Conservation (phyloP, 192 early-diverging fungal species). For the Phycomyces blakesleeanus region DNA sequence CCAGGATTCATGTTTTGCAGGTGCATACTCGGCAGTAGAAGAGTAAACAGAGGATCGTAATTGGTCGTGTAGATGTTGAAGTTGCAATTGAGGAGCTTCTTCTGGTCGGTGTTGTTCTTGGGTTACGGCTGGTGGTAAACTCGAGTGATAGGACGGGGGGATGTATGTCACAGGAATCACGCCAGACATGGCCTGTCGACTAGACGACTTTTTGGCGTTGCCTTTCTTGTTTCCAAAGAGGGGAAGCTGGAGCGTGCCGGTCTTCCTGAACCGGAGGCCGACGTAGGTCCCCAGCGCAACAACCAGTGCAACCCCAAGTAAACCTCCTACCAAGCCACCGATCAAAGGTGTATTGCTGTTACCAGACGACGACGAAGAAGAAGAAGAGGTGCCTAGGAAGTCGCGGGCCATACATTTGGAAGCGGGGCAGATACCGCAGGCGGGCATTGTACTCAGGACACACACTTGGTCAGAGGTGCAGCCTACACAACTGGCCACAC, state of each 20-base stretch:
- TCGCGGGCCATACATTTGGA: constrained; percentile 14
- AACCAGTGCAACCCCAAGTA: constrained; percentile 20
- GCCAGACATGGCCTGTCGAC: constrained; percentile 22
- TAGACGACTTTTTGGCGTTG: background rate
- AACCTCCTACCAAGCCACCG: constrained; percentile 28
- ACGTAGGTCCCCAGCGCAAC: constrained; percentile 7
- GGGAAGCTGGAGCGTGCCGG: constrained; percentile 1
- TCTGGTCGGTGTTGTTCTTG: no score
- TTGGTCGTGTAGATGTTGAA: background rate
- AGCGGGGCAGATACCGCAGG: constrained; percentile 25
- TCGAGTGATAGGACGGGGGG: constrained; percentile 17
- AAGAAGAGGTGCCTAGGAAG: background rate
- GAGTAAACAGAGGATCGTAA: constrained; percentile 8
- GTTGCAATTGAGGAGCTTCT: constrained; percentile 7
- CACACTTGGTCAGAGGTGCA: constrained; percentile 24
- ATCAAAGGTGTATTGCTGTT: constrained; percentile 4
- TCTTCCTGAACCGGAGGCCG: constrained; percentile 2
- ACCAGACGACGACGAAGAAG: background rate
- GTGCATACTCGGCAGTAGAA: constrained; percentile 1
- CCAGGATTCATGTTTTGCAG: background rate
- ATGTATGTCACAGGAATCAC: constrained; percentile 38
- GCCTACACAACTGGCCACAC: background rate
- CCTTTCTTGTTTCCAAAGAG: background rate
- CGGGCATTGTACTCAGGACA: constrained; percentile 17
- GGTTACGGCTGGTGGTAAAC: background rate